Base-by-base conservation (phyloP, 768 basidiomycete genomes). In the Hericium erinaceus region DNA sequence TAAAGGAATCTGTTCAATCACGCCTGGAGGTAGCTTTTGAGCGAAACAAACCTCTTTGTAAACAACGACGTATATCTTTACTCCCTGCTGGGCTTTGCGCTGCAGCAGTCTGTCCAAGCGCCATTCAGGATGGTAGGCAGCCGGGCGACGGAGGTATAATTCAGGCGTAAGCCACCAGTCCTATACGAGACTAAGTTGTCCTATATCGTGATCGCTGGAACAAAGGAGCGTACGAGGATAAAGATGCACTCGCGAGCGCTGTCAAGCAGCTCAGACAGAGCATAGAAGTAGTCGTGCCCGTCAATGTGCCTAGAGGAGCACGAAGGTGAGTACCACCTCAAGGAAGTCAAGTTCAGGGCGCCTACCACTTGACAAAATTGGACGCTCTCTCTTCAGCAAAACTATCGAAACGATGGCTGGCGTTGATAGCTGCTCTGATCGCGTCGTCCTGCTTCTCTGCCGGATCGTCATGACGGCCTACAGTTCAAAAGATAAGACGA, bases 151-250 rank as follows among this genome's bases (percentile, higher is more conserved):
- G 39, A 98, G 85, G 72, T 92, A 97, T 3, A 98, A 73, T 68
- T 98, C 95, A 1, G 95, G 95, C 0, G 90, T 89, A 60, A 98
- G 80, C 94, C 94, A 95, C 92, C 90, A 91, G 62, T 90, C 87
- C 84, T 88, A 60, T 22, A 33, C 20, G 3, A 56, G 20, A 5
- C 28, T 15, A 39, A 38, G 58, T 13, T n/a, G 3, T 4, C 38
- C 10, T 18, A 40, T 40, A 16, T 49, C 11, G n/a, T 1, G 3
- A 20, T 2, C 20, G 56, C 15, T 16, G 18, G 26, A 37, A 48
- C 39, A 11, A 9, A 52, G 7, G 6, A 39, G 63, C 77, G 6
- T 56, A 87, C 94, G 61, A 89, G 64, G 61, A 98, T 97, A 70
- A 92, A 95, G 66, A 98, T 97, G 33, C 72, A 82, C 66, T 95